Evolutionary conservation across 2,329 filamentous ascomycete species (phyloP), one percentile per base, ranked within the genome.

Genomic region (Orbilia javanica): DNA sequence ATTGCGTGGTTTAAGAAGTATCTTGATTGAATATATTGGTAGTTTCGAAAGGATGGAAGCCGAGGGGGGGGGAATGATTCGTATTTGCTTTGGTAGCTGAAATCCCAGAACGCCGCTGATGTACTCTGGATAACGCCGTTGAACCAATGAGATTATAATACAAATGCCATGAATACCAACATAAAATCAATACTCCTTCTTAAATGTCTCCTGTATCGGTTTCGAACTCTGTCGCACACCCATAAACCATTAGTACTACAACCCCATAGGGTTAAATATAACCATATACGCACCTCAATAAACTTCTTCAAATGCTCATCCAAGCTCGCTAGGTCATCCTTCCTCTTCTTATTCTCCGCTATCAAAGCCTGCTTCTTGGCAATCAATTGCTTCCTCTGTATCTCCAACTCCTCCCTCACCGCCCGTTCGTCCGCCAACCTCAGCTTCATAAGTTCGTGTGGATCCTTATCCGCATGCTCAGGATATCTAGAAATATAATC

Each of bases 241-340:
- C 4, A 34, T 20, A 57, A 10, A 6, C 10, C 13, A 53, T 46
- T 31, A 57, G 25, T 22, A 50, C 39, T 18, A 4, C 13, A n/a
- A n/a, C 1, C 4, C 5, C 34, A 13, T 29, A 1, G 10, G 3
- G 20, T 13, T 15, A 11, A 27, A 11, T 22, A 20, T 46, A 25
- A 13, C 8, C 15, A 18, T 22, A 36, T 36, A 79, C 75, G 50
- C 64, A 80, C 60, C 57, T 60, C 69, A 66, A 73, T 95, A 83
- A 97, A 97, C 82, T 93, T 94, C 85, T 98, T 96, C 72, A 98
- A 86, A 84, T 97, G 93, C 82, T 92, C 92, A 82, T 99, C 96
- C 78, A 99, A 86, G 82, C 92, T 97, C 20, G 92, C 94, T 60
- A 99, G 86, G 82, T 98, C 94, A 70, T 97, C 94, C 84, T 97